Base-by-base conservation (phyloP, 108 stramenopile genomes). In the Skeletonema costatum region DNA sequence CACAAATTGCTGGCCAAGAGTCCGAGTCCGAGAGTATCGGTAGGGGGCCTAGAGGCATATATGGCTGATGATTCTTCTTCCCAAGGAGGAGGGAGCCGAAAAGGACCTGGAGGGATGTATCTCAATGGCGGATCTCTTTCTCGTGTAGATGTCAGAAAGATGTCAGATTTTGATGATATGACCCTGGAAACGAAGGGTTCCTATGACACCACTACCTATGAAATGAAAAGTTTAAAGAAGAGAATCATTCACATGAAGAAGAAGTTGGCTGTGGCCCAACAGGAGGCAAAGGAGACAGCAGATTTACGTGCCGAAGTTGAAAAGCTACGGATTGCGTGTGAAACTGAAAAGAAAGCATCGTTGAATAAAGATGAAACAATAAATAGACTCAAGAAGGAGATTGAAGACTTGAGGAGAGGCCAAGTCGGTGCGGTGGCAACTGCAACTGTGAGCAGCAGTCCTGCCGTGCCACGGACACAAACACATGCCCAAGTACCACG, bases 241-340 rank as follows among this genome's bases (percentile, higher is more conserved):
- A 64, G 82, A 68, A 76, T 83, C 12, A 83, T 83, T 19, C 82
- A 83, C 39, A 83, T 83, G 82, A 83, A 83, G 25, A 83, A 83
- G 68, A 83, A 83, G 64, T 60, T 83, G 30, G 14, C 64, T 30
- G 76, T 69, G 60, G 82, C 67, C 2, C 76, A 76, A 50, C 30
- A 74, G 12, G 76, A 83, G 35, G 82, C 82, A 4, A 69, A 76
- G 62, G 82, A 83, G 63, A 62, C 82, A 30, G 82, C 33, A 14
- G 25, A 73, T 50, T 77, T 83, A 48, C 66, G 82, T 36, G 69
- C 56, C 13, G 76, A 73, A 60, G 71, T 83, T 25, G 82, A 83
- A 48, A 69, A 48, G 46, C 71, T 83, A 72, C 66, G 82, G 31
- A 56, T 83, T 9, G 38, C 68, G 46, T 73, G 51, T 66, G 82